Evolutionary conservation across 2,329 filamentous ascomycete genomes (phyloP), one percentile per base, ranked within the genome.

Genomic region (Orbilia blumenaviensis): DNA sequence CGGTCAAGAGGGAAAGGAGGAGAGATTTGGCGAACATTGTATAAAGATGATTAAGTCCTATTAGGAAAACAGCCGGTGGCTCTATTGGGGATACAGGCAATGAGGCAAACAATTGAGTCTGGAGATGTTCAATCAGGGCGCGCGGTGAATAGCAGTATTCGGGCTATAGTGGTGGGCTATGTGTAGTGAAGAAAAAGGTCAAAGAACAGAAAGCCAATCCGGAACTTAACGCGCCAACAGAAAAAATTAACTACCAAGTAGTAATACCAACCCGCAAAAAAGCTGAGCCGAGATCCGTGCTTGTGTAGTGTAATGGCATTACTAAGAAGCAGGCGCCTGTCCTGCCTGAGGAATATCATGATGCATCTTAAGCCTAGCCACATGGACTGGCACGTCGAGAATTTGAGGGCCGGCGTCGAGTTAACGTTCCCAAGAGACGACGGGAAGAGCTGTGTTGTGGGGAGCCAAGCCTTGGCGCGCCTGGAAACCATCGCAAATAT

Each of bases 401-500:
- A 41, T n/a, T n/a, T n/a, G n/a, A n/a, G n/a, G n/a, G n/a, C n/a
- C 41, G n/a, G 7, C 36, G 36, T 41, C 6, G 12, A 41, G 36
- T 41, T 41, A 16, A 41, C 36, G 18, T 25, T 46, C 21, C 42
- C 14, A 23, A 46, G 46, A 27, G 23, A 14, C 46, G 10, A 25
- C n/a, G 3, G 46, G 27, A 54, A 32, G 52, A 38, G 23, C 16
- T 44, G 62, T 23, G 46, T 60, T 68, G 64, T 50, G 52, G 38
- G 18, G 29, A 42, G 63, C 64, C 64, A 68, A 68, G 50, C n/a
- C 56, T 54, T 56, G 56, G 56, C 64, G 4, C 18, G 52, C 52
- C 21, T 42, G 25, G 46, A 66, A 71, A 71, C 66, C 36, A 42
- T 63, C 66, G 66, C 66, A 71, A 71, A 71, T 58, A 23, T 8